These are phyloP conservation scores for Posidonia oceanica DNA, from an alignment of 116 monocot genomes.

Conservation along the genomic window DNA sequence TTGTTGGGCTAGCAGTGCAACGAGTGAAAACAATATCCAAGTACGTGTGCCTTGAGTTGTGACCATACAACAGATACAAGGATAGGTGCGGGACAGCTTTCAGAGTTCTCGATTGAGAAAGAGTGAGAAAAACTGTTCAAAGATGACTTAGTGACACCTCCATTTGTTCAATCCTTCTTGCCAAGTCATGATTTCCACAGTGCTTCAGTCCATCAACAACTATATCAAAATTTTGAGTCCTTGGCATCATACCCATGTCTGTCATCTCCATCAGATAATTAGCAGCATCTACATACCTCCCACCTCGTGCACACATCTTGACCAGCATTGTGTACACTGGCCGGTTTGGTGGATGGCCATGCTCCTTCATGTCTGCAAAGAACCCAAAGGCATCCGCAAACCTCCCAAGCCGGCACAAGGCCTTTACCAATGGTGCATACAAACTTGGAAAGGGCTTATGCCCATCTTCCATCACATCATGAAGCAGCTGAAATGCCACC, in stretches of 20 bases:
- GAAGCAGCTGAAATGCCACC: conserved; percentile 54
- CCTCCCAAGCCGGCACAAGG: conserved; percentile 62
- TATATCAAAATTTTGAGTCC: conserved; percentile 59
- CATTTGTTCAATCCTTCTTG: conserved; percentile 72
- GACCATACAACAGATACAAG: no score
- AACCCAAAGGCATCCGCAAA: conserved; percentile 76
- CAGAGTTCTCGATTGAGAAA: neutral
- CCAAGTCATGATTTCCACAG: conserved; percentile 75
- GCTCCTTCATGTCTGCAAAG: conserved; percentile 73
- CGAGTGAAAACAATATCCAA: no score
- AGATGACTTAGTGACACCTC: conserved; percentile 30
- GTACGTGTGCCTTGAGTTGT: no score
- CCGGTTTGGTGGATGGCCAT: conserved; percentile 66
- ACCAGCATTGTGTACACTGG: conserved; percentile 97
- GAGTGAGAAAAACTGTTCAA: neutral
- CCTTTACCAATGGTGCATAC: conserved; percentile 80
- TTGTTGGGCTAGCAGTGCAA: no score
- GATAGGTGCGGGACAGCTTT: neutral
- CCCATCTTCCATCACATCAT: conserved; percentile 61
- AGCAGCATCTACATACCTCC: conserved; percentile 69
- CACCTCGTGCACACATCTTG: conserved; percentile 89
- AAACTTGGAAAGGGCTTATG: conserved; percentile 80
- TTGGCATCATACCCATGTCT: conserved; percentile 65
- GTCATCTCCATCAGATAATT: conserved; percentile 92
- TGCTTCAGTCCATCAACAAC: conserved; percentile 88